Percentiles rank a stretch among this genome's conserved stretches.
These are phyloP conservation scores for Colletotrichum cereale DNA, from an alignment of 2,329 filamentous ascomycete species.

Conservation along the genomic window DNA sequence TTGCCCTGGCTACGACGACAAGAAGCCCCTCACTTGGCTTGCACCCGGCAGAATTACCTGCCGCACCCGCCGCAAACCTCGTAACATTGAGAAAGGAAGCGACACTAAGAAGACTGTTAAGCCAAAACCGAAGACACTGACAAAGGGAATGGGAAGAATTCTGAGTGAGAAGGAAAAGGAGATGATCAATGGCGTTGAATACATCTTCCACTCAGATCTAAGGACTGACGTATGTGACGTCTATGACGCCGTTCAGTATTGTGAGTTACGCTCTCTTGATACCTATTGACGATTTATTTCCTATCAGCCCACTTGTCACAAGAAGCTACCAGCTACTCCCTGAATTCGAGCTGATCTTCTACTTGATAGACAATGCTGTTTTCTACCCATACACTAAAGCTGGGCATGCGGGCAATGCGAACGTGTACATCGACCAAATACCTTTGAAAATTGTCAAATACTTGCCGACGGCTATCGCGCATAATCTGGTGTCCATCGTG, in stretches of 20 bases:
- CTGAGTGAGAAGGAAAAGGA: background rate
- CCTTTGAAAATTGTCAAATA: slow-evolving; percentile 37
- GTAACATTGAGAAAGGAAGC: background rate
- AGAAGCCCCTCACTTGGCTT: slow-evolving; percentile 55
- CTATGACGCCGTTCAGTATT: slow-evolving; percentile 38
- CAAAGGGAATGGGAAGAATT: background rate
- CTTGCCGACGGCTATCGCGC: slow-evolving; percentile 26
- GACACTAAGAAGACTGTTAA: background rate
- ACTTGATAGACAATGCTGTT: slow-evolving; percentile 30
- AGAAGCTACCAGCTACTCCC: too few relatives aligned
- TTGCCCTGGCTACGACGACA: slow-evolving; percentile 56
- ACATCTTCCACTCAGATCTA: slow-evolving; percentile 22
- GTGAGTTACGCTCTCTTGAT: slow-evolving; percentile 15
- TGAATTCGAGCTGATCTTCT: background rate
- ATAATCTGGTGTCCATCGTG: slow-evolving; percentile 32
- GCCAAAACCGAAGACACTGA: background rate
- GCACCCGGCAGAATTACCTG: slow-evolving; percentile 53
- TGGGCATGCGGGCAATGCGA: slow-evolving; percentile 39
- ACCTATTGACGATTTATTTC: background rate
- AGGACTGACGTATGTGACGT: slow-evolving; percentile 36
- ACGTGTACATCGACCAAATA: slow-evolving; percentile 46
- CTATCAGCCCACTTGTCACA: background rate
- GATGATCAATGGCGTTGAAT: background rate
- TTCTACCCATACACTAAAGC: slow-evolving; percentile 43
- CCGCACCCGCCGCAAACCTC: slow-evolving; percentile 42